phyloP scores from a whole-genome alignment of 768 basidiomycete genomes.

The Agaricus blazei region DNA sequence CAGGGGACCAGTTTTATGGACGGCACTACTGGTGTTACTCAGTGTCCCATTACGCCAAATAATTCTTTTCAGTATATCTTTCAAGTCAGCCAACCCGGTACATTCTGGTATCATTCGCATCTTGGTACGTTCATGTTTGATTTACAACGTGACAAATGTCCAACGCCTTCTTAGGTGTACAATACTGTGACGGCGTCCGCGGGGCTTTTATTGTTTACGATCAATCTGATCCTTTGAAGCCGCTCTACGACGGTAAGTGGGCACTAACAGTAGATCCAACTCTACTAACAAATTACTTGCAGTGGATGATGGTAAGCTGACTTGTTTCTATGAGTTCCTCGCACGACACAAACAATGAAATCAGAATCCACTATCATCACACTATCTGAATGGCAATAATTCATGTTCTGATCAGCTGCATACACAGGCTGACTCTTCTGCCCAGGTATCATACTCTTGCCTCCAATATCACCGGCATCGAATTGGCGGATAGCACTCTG shows the following conservation, averaged over 20 bases:
- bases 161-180: slow-evolving; percentile 18
- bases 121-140: slow-evolving; percentile 7
- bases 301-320: slow-evolving; percentile 31
- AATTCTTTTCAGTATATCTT: slow-evolving; percentile 37
- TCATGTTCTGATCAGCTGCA: background rate
- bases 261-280: background rate
- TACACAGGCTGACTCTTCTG: background rate
- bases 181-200: slow-evolving; percentile 44
- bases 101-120: slow-evolving; percentile 35
- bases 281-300: slow-evolving; percentile 5
- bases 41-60: slow-evolving; percentile 37
- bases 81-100: slow-evolving; percentile 29
- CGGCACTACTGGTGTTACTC: slow-evolving; percentile 32
- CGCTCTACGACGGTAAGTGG: slow-evolving; percentile 13
- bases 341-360: slow-evolving; percentile 20
- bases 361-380: slow-evolving; percentile 34
- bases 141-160: background rate
- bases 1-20: slow-evolving; percentile 32
- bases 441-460: slow-evolving; percentile 20
- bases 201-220: slow-evolving; percentile 36
- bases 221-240: slow-evolving; percentile 17
- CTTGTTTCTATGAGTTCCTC: slow-evolving; percentile 12
- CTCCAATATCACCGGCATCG: slow-evolving; percentile 14
- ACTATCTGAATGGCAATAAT: slow-evolving; percentile 30
- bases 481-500: slow-evolving; percentile 25